These are phyloP conservation scores for Curvularia sp. DNA, from an alignment of 2,329 filamentous ascomycete species.

Conservation along the genomic window DNA sequence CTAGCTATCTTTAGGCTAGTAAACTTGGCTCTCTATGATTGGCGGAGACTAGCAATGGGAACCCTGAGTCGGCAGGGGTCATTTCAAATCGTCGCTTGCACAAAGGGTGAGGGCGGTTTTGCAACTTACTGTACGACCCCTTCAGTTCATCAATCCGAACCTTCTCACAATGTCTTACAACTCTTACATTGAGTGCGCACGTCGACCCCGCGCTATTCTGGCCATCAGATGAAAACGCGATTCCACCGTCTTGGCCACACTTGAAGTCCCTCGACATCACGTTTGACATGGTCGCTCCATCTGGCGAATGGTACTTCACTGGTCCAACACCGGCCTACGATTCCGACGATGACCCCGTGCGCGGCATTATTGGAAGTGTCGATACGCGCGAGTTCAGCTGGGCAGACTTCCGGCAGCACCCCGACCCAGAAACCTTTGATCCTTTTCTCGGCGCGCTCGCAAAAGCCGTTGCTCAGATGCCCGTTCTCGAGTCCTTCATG, in stretches of 20 bases:
- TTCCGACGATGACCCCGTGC: too few species aligned
- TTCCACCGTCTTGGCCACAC: conserved; percentile 18
- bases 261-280: conserved; percentile 18
- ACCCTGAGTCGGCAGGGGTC: too few species aligned
- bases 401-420: conserved; percentile 17
- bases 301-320: conserved; percentile 25
- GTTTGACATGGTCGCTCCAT: conserved; percentile 18
- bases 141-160: conserved; percentile 21
- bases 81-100: too few species aligned
- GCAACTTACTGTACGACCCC: conserved; percentile 12
- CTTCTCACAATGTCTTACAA: conserved; percentile 21
- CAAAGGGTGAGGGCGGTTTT: too few species aligned
- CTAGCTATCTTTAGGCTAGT: too few species aligned
- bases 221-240: conserved; percentile 13
- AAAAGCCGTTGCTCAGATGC: conserved; percentile 27
- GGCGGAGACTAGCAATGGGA: too few species aligned
- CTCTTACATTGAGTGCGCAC: conserved; percentile 15
- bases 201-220: conserved; percentile 27
- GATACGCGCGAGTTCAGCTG: conserved; percentile 2
- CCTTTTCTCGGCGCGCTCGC: conserved; percentile 28
- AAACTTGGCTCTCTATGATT: too few species aligned
- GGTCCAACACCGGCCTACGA: too few species aligned
- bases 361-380: conserved; percentile 9
- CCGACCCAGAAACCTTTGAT: conserved; percentile 21
- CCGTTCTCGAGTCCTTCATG: conserved; percentile 15